Evolutionary conservation across 768 basidiomycete genomes (phyloP).

Genomic region (Leccinum aurantiacum): DNA sequence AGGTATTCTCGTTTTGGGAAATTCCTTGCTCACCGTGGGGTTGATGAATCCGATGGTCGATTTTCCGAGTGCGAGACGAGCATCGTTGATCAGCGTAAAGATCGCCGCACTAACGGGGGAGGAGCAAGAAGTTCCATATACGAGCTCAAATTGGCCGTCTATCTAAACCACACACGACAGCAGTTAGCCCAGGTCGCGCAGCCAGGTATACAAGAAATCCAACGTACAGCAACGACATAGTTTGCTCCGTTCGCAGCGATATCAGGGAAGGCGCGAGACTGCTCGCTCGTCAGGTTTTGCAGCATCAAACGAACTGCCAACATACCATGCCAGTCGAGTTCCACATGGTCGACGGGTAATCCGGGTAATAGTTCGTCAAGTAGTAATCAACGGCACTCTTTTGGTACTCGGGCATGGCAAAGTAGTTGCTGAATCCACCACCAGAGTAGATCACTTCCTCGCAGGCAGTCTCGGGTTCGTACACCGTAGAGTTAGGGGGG

Average conservation of each 20-base stretch:
- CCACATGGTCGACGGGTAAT: conserved; percentile 25
- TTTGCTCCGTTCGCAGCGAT: conserved; percentile 39
- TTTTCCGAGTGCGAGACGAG: conserved; percentile 33
- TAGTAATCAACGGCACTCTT: conserved; percentile 33
- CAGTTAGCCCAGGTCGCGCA: too few relatives aligned
- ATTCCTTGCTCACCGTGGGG: conserved; percentile 40
- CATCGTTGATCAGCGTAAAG: conserved; percentile 39
- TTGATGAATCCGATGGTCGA: conserved; percentile 43
- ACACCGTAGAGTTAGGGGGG: conserved; percentile 33
- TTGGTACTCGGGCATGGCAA: conserved; percentile 43
- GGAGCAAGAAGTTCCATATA: conserved; percentile 36
- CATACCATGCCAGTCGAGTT: conserved; percentile 28
- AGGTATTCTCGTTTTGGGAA: conserved; percentile 1
- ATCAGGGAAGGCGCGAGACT: conserved; percentile 39
- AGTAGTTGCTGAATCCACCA: conserved; percentile 42
- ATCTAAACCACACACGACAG: conserved; percentile 24
- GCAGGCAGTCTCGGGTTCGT: conserved; percentile 31
- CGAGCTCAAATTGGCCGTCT: conserved; percentile 35
- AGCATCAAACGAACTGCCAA: conserved; percentile 15
- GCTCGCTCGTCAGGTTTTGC: conserved; percentile 33
- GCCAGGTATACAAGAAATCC: not conserved
- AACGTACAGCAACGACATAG: conserved; percentile 23
- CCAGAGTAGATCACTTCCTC: conserved; percentile 29
- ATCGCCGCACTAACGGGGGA: conserved; percentile 34
- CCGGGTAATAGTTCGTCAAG: conserved; percentile 30